Conservation (phyloP, 129 eudicot genomes). For the Chrysanthemum seticuspe region DNA sequence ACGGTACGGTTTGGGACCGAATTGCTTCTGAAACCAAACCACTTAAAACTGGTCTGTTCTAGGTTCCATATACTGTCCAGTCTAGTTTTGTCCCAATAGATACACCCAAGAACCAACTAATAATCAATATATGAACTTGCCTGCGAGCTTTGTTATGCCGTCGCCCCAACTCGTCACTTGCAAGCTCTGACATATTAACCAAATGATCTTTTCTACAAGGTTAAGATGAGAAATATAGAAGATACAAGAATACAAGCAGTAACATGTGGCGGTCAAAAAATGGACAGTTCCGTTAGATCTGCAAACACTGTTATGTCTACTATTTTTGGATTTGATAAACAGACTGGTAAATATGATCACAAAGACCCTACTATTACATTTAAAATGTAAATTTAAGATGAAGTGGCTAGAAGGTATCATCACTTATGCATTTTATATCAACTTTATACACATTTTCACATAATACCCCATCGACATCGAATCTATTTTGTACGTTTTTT, state of each 20-base stretch:
- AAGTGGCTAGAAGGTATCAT: no score
- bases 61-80: neutral
- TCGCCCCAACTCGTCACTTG: slow-evolving; percentile 48
- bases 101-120: neutral
- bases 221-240: neutral
- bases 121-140: slow-evolving; percentile 24
- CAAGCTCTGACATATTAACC: slow-evolving; percentile 34
- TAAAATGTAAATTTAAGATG: no score
- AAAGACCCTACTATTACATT: neutral
- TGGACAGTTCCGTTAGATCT: no score
- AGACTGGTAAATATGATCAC: neutral
- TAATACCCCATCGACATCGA: no score
- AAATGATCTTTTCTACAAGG: neutral
- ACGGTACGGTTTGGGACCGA: no score
- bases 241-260: neutral
- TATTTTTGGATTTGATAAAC: neutral
- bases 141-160: slow-evolving; percentile 67
- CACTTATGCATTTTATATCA: no score
- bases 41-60: neutral
- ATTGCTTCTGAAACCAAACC: no score
- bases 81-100: neutral
- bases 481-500: no score
- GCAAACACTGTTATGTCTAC: no score
- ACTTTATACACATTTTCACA: no score
- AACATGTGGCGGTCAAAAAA: no score